Percentiles rank a stretch among this genome's conserved stretches.
These are phyloP conservation scores for Lasiosphaeriaceae sp. DNA, from an alignment of 495 filamentous ascomycete genomes.

Conservation along the genomic window DNA sequence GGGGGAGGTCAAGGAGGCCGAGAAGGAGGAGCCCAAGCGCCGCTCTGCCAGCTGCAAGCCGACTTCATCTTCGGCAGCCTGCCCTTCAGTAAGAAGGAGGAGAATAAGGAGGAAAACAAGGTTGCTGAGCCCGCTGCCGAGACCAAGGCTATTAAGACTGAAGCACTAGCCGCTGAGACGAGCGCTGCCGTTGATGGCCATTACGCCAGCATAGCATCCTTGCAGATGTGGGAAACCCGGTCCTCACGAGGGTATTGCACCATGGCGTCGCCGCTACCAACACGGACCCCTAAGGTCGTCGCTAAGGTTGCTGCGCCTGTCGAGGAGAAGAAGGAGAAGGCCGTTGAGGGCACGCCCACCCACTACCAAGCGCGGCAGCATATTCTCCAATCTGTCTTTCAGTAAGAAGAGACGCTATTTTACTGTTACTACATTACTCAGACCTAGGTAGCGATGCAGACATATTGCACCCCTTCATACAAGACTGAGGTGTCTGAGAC, in stretches of 20 bases:
- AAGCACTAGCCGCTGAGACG: slow-evolving; percentile 24
- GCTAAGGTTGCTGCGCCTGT: slow-evolving; percentile 24
- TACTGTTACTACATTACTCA: no score
- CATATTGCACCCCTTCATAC: no score
- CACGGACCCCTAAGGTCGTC: slow-evolving; percentile 29
- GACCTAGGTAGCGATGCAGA: no score
- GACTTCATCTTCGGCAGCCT: slow-evolving; percentile 66
- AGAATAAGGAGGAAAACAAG: no score
- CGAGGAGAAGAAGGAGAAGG: slow-evolving; percentile 34
- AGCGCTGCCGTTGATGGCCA: slow-evolving; percentile 23
- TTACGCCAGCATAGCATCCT: no score
- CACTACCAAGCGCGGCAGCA: slow-evolving; percentile 42
- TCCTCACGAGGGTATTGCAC: no score
- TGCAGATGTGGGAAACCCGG: no score
- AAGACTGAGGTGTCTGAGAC: no score
- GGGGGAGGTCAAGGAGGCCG: slow-evolving; percentile 39
- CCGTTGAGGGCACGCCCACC: slow-evolving; percentile 27
- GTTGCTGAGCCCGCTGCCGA: slow-evolving; percentile 45
- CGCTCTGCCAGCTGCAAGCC: slow-evolving; percentile 89
- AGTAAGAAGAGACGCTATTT: slow-evolving; percentile 58
- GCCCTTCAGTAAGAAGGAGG: slow-evolving; percentile 67
- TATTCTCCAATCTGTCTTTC: slow-evolving; percentile 51
- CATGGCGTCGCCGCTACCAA: slow-evolving; percentile 28
- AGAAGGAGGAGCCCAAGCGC: slow-evolving; percentile 50
- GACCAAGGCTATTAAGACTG: slow-evolving; percentile 38